Base-by-base conservation (phyloP, 2,329 filamentous ascomycete species). In the Colletotrichum plurivorum region DNA sequence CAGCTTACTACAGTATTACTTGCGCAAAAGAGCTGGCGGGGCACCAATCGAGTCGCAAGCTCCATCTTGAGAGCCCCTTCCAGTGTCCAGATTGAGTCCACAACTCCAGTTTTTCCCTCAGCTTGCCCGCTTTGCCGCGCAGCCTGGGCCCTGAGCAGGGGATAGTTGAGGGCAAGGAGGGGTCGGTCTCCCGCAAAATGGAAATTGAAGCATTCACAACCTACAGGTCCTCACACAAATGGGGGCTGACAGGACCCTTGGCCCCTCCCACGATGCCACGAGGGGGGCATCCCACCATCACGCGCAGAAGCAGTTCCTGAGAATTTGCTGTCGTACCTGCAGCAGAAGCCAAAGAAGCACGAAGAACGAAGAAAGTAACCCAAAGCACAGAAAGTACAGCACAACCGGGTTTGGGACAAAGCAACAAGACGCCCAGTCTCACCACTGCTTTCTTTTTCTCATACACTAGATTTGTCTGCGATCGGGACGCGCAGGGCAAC, bases 381-480 rank as follows among this genome's bases (percentile, higher is more conserved):
- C n/a, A 41, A n/a, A 36, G 25, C 25, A 31, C 39, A 36, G 9
- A 36, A 36, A 36, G 31, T 36, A 9, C 31, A 36, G 31, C 31
- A 36, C 31, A 36, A 3, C 31, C 31, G 3, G 8, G 2, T 10
- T 36, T 36, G 27, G 39, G 25, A 27, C 39, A 39, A 36, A n/a
- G n/a, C 18, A 49, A 39, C 20, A 20, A 49, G 56, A 22, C 31
- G 49, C 41, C 49, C 13, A 20, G 45, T 63, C 52, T 58, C 59
- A 63, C 45, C 45, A 64, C 64, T 63, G 18, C 52, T 36, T 68
- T 58, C 51, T 25, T 41, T 49, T 16, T 1, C n/a, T 59, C 16
- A 4, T 18, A n/a, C n/a, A n/a, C n/a, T n/a, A 48, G 22, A 18
- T 66, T 43, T 36, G 27, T 41, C 53, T 58, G 65, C 53, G 53